Percentiles rank a stretch among this genome's conserved stretches.
Conservation (phyloP, 164 flowering plant genomes). For the Kalanchoe fedtschenkoi region DNA sequence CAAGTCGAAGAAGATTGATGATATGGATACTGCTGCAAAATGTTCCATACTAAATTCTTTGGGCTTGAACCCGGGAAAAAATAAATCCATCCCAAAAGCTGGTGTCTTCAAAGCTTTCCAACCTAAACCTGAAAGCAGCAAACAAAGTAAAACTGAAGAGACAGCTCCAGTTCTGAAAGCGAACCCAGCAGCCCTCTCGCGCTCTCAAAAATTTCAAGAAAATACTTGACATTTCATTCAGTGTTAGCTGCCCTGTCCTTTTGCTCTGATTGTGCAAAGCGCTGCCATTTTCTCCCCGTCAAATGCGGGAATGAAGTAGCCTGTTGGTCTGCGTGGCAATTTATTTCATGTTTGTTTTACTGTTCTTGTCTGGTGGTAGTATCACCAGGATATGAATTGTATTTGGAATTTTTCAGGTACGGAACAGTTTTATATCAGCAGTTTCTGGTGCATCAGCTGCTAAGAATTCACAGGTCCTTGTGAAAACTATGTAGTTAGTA, state of each 20-base stretch:
- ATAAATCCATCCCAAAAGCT: constrained; percentile 8
- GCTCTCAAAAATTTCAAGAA: constrained; percentile 40
- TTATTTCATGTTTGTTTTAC: background rate
- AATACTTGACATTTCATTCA: constrained; percentile 10
- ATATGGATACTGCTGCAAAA: constrained; percentile 32
- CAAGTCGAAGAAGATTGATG: constrained; percentile 32
- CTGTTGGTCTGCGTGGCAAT: background rate
- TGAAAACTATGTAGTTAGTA: background rate
- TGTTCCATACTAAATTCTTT: constrained; percentile 33
- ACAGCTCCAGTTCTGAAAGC: constrained; percentile 27
- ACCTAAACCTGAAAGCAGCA: constrained; percentile 15
- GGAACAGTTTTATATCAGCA: background rate
- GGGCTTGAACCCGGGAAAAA: constrained; percentile 27
- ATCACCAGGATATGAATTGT: background rate
- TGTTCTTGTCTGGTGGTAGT: background rate
- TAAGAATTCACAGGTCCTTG: background rate
- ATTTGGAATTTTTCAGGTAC: background rate
- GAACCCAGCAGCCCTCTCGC: constrained; percentile 43
- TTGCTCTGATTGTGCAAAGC: background rate
- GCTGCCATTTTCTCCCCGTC: background rate
- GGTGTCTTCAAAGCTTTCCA: constrained; percentile 1
- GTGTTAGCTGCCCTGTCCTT: background rate
- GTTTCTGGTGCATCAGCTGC: too few relatives aligned
- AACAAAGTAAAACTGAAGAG: constrained; percentile 14
- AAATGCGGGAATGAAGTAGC: background rate